Percentiles rank a stretch among this genome's conserved stretches.
These are phyloP conservation scores for Irpex lacteus DNA, from an alignment of 1,284 basidiomycete species.

Conservation along the genomic window DNA sequence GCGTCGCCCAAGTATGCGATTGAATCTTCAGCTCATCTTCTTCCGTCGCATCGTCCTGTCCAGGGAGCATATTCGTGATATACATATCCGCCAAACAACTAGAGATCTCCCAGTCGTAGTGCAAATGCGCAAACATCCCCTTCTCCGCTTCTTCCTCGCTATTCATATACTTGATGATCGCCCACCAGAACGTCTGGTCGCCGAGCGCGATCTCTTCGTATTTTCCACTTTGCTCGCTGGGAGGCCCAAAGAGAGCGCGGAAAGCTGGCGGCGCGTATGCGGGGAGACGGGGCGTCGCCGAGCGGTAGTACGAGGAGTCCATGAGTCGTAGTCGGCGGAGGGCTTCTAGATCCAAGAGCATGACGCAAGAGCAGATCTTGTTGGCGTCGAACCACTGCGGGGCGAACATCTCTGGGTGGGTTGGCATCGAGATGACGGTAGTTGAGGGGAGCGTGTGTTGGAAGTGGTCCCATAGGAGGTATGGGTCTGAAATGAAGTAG, in stretches of 20 bases:
- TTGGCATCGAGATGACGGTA: slow-evolving; percentile 41
- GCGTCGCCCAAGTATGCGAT: slow-evolving; percentile 34
- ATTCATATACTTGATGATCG: slow-evolving; percentile 36
- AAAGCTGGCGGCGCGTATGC: slow-evolving; percentile 41
- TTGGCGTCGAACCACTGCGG: slow-evolving; percentile 40
- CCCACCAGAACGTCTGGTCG: slow-evolving; percentile 52
- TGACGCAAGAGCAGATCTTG: slow-evolving; percentile 47
- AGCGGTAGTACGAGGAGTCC: slow-evolving; percentile 41
- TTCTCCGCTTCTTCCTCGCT: slow-evolving; percentile 17
- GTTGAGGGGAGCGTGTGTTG: slow-evolving; percentile 26
- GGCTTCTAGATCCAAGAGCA: slow-evolving; percentile 44
- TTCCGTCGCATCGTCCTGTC: slow-evolving; percentile 30
- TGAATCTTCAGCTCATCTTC: slow-evolving; percentile 33
- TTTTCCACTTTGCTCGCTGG: slow-evolving; percentile 32
- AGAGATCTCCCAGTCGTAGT: slow-evolving; percentile 45
- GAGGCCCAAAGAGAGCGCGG: slow-evolving; percentile 39
- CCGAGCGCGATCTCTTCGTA: slow-evolving; percentile 44
- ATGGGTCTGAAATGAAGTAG: slow-evolving; percentile 43
- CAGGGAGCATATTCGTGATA: slow-evolving; percentile 34
- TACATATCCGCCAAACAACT: slow-evolving; percentile 46
- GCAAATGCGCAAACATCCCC: slow-evolving; percentile 39
- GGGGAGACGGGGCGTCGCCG: slow-evolving; percentile 7
- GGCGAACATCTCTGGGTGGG: slow-evolving; percentile 38
- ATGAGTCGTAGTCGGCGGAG: slow-evolving; percentile 43
- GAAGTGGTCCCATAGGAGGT: slow-evolving; percentile 41